These are phyloP conservation scores for Combretum micranthum DNA, from an alignment of 345 rosid genomes.

Conservation along the genomic window DNA sequence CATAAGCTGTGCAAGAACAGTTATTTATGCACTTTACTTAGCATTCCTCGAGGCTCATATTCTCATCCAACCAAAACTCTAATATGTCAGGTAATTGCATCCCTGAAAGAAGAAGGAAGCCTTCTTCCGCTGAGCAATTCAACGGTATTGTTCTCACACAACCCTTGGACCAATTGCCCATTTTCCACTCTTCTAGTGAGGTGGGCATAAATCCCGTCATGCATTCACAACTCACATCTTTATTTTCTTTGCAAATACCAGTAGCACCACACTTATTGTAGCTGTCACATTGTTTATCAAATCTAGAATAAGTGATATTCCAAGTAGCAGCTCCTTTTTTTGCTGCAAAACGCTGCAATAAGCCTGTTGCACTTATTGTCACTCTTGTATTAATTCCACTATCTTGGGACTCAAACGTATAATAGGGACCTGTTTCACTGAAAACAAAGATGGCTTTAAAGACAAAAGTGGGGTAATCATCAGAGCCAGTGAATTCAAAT, in stretches of 20 bases:
- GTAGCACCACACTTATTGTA: slow-evolving; percentile 1
- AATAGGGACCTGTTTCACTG: slow-evolving; percentile 11
- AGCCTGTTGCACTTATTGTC: background rate
- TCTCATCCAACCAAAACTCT: slow-evolving; percentile 24
- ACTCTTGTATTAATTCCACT: background rate
- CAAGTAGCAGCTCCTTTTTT: background rate
- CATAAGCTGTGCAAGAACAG: slow-evolving; percentile 36
- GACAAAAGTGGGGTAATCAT: slow-evolving; percentile 10
- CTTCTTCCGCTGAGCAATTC: slow-evolving; percentile 9
- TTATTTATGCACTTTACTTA: slow-evolving; percentile 12
- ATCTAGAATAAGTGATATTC: background rate
- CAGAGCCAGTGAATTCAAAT: slow-evolving; percentile 15
- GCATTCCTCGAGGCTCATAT: slow-evolving; percentile 12
- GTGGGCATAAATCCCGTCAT: slow-evolving; percentile 27
- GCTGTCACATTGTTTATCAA: background rate
- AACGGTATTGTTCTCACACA: slow-evolving; percentile 3
- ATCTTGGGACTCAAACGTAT: slow-evolving; percentile 7
- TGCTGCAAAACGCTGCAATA: background rate
- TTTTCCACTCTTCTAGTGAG: slow-evolving; percentile 18
- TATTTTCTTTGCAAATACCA: background rate
- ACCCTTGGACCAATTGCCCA: slow-evolving; percentile 16
- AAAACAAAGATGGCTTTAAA: slow-evolving; percentile 9
- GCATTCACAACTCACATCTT: slow-evolving; percentile 12
- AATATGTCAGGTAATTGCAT: slow-evolving; percentile 17
- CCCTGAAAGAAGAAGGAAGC: slow-evolving; percentile 1